Evolutionary conservation across 2,329 filamentous ascomycete genomes (phyloP).

Genomic region (Setomelanomma holmii): DNA sequence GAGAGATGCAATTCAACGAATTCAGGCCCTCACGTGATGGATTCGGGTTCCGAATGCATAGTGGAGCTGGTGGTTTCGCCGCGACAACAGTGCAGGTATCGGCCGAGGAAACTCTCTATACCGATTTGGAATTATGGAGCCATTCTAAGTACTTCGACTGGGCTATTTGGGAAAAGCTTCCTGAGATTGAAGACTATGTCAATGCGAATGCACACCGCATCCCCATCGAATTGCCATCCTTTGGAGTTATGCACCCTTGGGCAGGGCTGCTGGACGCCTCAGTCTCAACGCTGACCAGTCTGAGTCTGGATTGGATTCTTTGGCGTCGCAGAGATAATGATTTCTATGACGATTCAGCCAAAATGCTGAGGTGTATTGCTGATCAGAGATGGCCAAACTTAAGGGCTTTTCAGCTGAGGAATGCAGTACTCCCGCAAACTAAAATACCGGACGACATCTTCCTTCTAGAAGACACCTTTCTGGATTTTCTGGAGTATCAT

Average conservation of each 20-base stretch:
- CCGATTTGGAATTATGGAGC: conserved; percentile 18
- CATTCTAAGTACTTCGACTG: conserved; percentile 33
- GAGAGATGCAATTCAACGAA: conserved; percentile 28
- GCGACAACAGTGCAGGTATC: conserved; percentile 17
- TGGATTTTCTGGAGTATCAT: conserved; percentile 55
- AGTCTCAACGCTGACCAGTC: conserved; percentile 36
- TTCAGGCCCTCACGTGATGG: conserved; percentile 42
- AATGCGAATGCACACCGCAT: conserved; percentile 15
- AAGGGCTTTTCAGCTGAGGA: conserved; percentile 55
- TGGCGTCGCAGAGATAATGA: conserved; percentile 33
- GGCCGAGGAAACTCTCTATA: conserved; percentile 3
- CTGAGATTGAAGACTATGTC: conserved; percentile 32
- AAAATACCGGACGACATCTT: conserved; percentile 46
- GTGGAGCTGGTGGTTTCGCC: conserved; percentile 39
- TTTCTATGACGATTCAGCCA: conserved; percentile 14
- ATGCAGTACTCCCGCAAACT: conserved; percentile 49
- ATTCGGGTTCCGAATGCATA: conserved; percentile 30
- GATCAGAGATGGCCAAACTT: conserved; percentile 52
- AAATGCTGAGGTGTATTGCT: conserved; percentile 38
- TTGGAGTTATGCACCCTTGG: conserved; percentile 16
- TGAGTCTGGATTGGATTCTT: conserved; percentile 46
- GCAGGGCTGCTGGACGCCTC: conserved; percentile 28
- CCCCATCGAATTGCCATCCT: neutral
- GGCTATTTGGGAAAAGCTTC: conserved; percentile 34
- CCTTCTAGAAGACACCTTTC: conserved; percentile 46